Evolutionary conservation across 75 land plant species (phyloP).

Genomic region (Picea sitchensis): DNA sequence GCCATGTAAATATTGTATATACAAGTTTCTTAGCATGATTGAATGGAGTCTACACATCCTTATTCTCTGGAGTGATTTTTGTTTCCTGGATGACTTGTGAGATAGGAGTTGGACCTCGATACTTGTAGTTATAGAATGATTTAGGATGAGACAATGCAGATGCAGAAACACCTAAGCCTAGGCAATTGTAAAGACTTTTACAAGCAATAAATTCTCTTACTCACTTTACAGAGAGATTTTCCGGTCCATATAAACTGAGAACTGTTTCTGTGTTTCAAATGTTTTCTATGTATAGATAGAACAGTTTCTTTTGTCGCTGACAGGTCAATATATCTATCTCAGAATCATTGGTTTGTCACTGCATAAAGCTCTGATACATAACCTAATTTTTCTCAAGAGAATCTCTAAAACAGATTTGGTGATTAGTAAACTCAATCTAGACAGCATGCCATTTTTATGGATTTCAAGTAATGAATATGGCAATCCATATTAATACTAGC

Average conservation of each 20-base stretch:
- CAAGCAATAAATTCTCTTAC: not conserved
- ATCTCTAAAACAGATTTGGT: not conserved
- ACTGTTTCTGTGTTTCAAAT: not conserved
- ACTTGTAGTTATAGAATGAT: not conserved
- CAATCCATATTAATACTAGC: not conserved
- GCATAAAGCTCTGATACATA: not conserved
- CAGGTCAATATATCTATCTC: not conserved
- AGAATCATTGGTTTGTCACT: not conserved
- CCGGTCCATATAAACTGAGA: not conserved
- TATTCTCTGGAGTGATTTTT: too few species aligned
- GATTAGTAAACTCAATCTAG: not conserved
- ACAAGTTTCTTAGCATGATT: too few species aligned
- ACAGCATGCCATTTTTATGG: slow-evolving; percentile 2
- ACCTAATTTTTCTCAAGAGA: not conserved
- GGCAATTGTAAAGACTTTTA: not conserved
- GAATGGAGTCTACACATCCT: too few species aligned
- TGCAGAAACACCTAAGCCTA: not conserved
- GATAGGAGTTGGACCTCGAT: not conserved
- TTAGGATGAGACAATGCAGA: not conserved
- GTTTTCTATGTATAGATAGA: not conserved
- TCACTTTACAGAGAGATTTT: not conserved
- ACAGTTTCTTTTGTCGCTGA: not conserved
- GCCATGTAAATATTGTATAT: not conserved
- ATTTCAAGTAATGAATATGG: not conserved
- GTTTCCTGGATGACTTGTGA: too few species aligned